Conservation (phyloP, 352 stramenopile species). For the Pythium dissotocum region DNA sequence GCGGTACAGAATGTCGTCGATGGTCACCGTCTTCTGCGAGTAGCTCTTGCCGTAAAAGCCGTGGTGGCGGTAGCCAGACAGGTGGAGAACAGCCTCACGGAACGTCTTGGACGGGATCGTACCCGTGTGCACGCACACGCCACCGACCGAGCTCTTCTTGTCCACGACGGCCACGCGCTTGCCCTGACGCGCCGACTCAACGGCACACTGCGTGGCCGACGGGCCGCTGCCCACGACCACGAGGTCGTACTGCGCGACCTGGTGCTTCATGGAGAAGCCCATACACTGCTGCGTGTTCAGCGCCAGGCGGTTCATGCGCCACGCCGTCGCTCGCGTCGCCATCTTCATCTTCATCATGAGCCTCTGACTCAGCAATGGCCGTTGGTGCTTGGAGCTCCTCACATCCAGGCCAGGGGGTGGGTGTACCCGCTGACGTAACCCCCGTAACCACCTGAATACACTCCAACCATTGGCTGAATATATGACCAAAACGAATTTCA, state of each 20-base stretch:
- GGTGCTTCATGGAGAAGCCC: conserved; percentile 20
- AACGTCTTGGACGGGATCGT: conserved; percentile 91
- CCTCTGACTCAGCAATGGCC: not conserved
- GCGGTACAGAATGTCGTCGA: conserved; percentile 81
- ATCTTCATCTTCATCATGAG: not conserved
- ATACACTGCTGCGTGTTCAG: not conserved
- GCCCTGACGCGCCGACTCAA: conserved; percentile 83
- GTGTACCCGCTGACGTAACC: not conserved
- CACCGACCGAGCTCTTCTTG: conserved; percentile 59
- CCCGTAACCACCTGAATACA: not conserved
- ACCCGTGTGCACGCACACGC: conserved; percentile 84
- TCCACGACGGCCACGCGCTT: conserved; percentile 82
- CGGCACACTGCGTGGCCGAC: conserved; percentile 82
- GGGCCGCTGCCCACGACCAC: conserved; percentile 88
- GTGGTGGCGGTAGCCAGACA: conserved; percentile 90
- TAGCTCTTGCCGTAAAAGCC: conserved; percentile 88
- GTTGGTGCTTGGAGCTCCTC: conserved; percentile 4
- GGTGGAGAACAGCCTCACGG: conserved; percentile 87
- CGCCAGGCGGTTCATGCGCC: not conserved
- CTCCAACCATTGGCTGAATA: not conserved
- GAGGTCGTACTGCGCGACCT: conserved; percentile 72
- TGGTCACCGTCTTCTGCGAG: conserved; percentile 80
- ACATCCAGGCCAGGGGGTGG: not conserved
- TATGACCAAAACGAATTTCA: not conserved
- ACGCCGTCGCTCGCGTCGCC: not conserved